phyloP scores from a whole-genome alignment of 176 grass and related monocot genomes.

The Poa pratensis region DNA sequence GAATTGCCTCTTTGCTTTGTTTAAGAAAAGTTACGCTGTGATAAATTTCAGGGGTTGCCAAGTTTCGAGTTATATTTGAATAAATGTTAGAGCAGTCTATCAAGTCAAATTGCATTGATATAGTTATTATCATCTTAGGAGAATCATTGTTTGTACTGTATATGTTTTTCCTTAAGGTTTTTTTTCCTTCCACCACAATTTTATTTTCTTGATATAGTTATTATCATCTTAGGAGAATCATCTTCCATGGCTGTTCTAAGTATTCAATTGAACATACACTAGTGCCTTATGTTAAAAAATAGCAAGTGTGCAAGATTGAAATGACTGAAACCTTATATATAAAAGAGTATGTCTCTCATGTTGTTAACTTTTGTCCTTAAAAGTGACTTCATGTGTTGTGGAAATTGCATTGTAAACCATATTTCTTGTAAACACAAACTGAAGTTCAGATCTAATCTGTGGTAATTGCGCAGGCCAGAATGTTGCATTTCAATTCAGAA shows the following conservation, averaged over 20 bases:
- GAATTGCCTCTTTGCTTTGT: background rate
- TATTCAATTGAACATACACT: conserved; percentile 18
- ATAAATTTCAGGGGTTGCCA: background rate
- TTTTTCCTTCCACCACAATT: background rate
- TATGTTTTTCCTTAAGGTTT: background rate
- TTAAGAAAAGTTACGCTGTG: conserved; percentile 11
- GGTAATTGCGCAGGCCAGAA: conserved; percentile 64
- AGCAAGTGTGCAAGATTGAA: conserved; percentile 7
- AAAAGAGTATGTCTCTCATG: background rate
- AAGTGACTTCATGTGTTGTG: background rate
- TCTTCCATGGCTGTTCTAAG: background rate
- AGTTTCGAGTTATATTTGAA: background rate
- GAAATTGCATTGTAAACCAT: conserved; percentile 20
- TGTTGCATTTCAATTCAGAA: conserved; percentile 94
- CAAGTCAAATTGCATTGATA: background rate
- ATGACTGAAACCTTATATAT: background rate
- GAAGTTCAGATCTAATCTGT: conserved; percentile 42
- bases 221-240: background rate
- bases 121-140: too few relatives aligned
- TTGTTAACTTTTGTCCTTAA: background rate
- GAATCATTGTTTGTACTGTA: too few relatives aligned
- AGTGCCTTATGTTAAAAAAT: conserved; percentile 13
- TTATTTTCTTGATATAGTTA: background rate
- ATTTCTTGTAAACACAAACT: conserved; percentile 22
- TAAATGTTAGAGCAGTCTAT: conserved; percentile 13